Base-by-base conservation (phyloP, 2,329 filamentous ascomycete species). In the Fusarium sp. region DNA sequence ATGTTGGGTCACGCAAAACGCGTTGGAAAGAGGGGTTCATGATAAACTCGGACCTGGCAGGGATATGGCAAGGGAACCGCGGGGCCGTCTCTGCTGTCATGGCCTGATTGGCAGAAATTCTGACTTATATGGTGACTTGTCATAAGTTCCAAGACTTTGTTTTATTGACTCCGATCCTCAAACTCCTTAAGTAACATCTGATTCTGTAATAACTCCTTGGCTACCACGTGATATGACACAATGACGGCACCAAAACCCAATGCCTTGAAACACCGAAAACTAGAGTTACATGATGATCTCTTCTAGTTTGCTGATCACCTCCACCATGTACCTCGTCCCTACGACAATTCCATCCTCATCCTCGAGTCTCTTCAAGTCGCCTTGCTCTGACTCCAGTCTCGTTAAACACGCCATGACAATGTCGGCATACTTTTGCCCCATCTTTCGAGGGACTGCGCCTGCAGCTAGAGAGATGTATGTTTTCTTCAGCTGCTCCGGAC, bases 341-440 rank as follows among this genome's bases (percentile, higher is more conserved):
- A 56, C 27, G 7, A 56, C 29, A 35, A 56, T 56, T 9, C 29
- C 52, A 56, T 56, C 10, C 31, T 56, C 52, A 34, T 56, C 52
- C 52, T 56, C 52, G 18, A 56, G 52, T 27, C 16, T 34, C n/a
- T 18, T 14, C 14, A 20, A 18, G 7, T 16, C 50, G 18, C 50
- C 50, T 20, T 54, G 16, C n/a, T 20, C 50, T 9, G 50, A 54
- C 29, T 35, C 29, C 29, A 56, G 31, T 10, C 52, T 29, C 5
- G 52, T 56, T 20, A 56, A 56, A 22, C 52, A 56, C 11, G 52
- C 52, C 14, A 56, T 22, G 13, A 35, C 52, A 11, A 34, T 31
- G 34, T 56, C 52, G 16, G 52, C 52, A 35, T 56, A 56, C 52
- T 56, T 56, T 34, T 56, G 52, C 11, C 52, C 52, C 52, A 56